Conservation (phyloP, 805 yeast genomes). For the Saitoella complicata region DNA sequence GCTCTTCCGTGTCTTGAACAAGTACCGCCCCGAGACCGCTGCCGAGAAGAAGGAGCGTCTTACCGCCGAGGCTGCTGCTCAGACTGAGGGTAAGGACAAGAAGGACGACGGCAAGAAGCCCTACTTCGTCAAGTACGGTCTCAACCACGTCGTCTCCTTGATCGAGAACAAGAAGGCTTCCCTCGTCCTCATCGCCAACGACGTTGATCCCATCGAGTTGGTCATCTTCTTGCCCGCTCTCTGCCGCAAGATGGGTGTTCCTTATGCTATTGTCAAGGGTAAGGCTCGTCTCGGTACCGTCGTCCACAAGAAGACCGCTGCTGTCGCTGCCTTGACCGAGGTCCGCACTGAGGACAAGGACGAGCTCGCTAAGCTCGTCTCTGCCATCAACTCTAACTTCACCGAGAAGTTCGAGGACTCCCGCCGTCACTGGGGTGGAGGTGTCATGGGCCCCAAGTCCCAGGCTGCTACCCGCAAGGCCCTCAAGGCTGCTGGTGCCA, state of each 20-base stretch:
- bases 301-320: constrained; percentile 93
- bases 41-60: constrained; percentile 98
- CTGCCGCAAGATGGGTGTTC: constrained; percentile 98
- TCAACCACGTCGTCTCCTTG: constrained; percentile 95
- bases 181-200: constrained; percentile 94
- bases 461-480: constrained; percentile 58
- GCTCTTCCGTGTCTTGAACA: constrained; percentile 93
- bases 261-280: constrained; percentile 96
- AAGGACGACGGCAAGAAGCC: constrained; percentile 96
- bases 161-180: constrained; percentile 98
- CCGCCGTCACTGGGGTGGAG: constrained; percentile 99
- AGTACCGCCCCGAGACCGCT: constrained; percentile 96
- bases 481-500: constrained; percentile 21
- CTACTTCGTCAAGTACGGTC: constrained; percentile 92
- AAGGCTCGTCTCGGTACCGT: constrained; percentile 96
- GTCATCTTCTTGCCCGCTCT: constrained; percentile 96
- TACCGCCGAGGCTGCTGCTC: constrained; percentile 96
- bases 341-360: constrained; percentile 90
- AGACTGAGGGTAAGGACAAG: constrained; percentile 94
- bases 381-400: constrained; percentile 89
- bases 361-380: constrained; percentile 79
- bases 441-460: constrained; percentile 91
- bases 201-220: constrained; percentile 97
- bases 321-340: constrained; percentile 95
- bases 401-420: constrained; percentile 83